A percentile compares a stretch with the other conserved stretches of the same genome.
Conservation (phyloP, 208 protist species). For the Crithidia fasciculata region DNA sequence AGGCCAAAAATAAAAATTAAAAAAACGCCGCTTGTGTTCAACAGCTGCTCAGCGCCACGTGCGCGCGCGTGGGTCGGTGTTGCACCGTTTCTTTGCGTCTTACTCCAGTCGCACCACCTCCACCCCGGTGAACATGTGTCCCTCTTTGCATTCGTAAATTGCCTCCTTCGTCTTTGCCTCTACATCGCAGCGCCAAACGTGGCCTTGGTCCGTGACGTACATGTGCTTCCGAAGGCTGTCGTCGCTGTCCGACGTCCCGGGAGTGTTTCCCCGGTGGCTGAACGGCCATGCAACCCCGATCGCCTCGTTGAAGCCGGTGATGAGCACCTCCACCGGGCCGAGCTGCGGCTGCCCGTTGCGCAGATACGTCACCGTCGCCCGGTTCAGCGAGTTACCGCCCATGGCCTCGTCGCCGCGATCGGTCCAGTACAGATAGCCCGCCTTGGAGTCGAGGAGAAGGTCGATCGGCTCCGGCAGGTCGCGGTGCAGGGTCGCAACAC, state of each 20-base stretch:
- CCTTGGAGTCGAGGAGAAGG: slow-evolving; percentile 37
- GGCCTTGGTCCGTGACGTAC: slow-evolving; percentile 44
- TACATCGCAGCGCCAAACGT: slow-evolving; percentile 45
- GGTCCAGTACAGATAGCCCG: slow-evolving; percentile 51
- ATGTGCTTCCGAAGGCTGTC: slow-evolving; percentile 37
- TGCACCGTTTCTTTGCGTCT: neutral
- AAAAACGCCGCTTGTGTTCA: too few relatives aligned
- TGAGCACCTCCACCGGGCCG: slow-evolving; percentile 32
- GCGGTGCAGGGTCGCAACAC: slow-evolving; percentile 29
- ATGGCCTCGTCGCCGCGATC: slow-evolving; percentile 39
- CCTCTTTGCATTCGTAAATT: slow-evolving; percentile 22
- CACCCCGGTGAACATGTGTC: slow-evolving; percentile 37
- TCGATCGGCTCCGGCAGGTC: slow-evolving; percentile 53
- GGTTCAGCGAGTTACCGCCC: slow-evolving; percentile 51
- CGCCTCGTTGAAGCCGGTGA: slow-evolving; percentile 45
- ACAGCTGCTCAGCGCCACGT: too few relatives aligned
- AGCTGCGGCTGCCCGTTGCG: slow-evolving; percentile 24
- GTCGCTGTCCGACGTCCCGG: slow-evolving; percentile 6
- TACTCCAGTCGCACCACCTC: slow-evolving; percentile 31
- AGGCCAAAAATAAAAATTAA: too few relatives aligned
- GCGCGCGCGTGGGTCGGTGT: too few relatives aligned
- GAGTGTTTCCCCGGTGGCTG: slow-evolving; percentile 14
- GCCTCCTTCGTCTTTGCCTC: slow-evolving; percentile 31
- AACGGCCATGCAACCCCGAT: slow-evolving; percentile 52
- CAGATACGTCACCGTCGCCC: slow-evolving; percentile 29